Conservation (phyloP, 257 asterid species). For the Rehmannia glutinosa region DNA sequence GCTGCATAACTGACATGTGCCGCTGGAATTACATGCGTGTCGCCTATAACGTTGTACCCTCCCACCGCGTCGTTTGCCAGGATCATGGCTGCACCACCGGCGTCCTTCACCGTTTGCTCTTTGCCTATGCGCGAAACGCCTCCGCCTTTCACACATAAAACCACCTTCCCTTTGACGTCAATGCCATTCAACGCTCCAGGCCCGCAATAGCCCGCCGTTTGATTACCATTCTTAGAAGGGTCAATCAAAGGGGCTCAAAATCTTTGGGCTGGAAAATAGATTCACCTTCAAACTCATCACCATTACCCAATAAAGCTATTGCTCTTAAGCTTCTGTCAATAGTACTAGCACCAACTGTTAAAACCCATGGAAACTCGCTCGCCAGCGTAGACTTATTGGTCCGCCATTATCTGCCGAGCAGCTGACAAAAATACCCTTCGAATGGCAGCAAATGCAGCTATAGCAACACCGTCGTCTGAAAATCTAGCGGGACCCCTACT, state of each 20-base stretch:
- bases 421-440: slow-evolving; percentile 42
- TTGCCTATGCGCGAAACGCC: slow-evolving; percentile 29
- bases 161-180: slow-evolving; percentile 34
- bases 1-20: slow-evolving; percentile 35
- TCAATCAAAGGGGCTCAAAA: slow-evolving; percentile 16
- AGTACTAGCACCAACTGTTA: slow-evolving; percentile 36
- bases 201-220: not conserved
- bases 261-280: slow-evolving; percentile 16
- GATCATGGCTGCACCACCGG: slow-evolving; percentile 52
- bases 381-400: slow-evolving; percentile 18
- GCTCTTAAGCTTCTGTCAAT: slow-evolving; percentile 24
- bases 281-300: slow-evolving; percentile 20
- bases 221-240: slow-evolving; percentile 6
- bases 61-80: slow-evolving; percentile 26
- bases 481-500: slow-evolving; percentile 26
- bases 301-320: slow-evolving; percentile 14
- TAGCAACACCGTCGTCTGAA: slow-evolving; percentile 27
- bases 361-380: slow-evolving; percentile 34
- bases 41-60: slow-evolving; percentile 29
- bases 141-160: slow-evolving; percentile 38
- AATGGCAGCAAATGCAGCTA: slow-evolving; percentile 39
- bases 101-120: slow-evolving; percentile 36
- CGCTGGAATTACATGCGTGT: slow-evolving; percentile 42
- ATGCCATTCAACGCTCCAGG: slow-evolving; percentile 11
- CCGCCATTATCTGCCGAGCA: slow-evolving; percentile 35